These are phyloP conservation scores for Boletellus sp. DNA, from an alignment of 768 basidiomycete species.

Conservation along the genomic window DNA sequence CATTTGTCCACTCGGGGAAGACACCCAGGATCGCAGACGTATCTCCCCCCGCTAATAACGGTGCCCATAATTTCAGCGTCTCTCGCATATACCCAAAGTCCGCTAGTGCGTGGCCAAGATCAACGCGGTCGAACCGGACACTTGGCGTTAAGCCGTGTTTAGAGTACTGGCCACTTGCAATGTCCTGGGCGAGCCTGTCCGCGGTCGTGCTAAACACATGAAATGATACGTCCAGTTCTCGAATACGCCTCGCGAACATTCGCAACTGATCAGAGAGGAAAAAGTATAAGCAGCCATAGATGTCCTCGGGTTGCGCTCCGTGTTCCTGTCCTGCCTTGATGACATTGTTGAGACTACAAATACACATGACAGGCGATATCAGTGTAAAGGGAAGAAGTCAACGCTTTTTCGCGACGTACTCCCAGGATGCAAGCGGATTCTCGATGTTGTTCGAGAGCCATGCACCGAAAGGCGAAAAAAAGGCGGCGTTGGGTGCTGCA, in stretches of 20 bases:
- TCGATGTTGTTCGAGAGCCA: constrained; percentile 37
- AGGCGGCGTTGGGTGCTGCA: constrained; percentile 37
- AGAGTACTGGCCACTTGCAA: constrained; percentile 21
- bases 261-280: constrained; percentile 38
- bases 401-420: constrained; percentile 30
- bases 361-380: constrained; percentile 1
- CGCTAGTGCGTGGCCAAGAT: constrained; percentile 39
- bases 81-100: constrained; percentile 29
- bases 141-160: constrained; percentile 24
- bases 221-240: constrained; percentile 35
- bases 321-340: constrained; percentile 33
- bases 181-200: constrained; percentile 37
- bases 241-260: constrained; percentile 36
- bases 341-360: constrained; percentile 36
- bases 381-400: neutral
- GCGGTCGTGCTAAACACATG: constrained; percentile 34
- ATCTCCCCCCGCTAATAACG: constrained; percentile 29
- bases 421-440: constrained; percentile 47
- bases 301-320: constrained; percentile 38
- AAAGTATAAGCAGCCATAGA: constrained; percentile 49
- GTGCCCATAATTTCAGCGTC: constrained; percentile 35
- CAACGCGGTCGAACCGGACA: constrained; percentile 41
- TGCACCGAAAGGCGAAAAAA: constrained; percentile 42
- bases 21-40: constrained; percentile 37
- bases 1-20: constrained; percentile 40